phyloP scores from a whole-genome alignment of 805 yeast species.

The Candida patagonica region DNA sequence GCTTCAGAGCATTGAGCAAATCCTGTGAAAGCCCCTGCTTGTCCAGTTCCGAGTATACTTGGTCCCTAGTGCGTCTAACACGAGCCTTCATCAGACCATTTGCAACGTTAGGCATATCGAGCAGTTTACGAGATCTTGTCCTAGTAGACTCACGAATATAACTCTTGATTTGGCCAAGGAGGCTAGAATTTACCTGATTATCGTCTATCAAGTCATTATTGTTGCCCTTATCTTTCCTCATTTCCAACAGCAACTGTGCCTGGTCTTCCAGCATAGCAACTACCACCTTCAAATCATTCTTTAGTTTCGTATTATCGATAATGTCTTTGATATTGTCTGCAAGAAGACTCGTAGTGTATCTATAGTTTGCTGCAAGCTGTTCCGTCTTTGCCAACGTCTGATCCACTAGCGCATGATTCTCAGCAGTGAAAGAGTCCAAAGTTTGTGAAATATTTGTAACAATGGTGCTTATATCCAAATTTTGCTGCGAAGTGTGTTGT shows the following conservation, averaged over 20 bases:
- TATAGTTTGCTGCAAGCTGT: slow-evolving; percentile 1
- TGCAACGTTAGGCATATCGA: slow-evolving; percentile 1
- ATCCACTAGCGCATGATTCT: not conserved
- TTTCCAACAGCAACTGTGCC: not conserved
- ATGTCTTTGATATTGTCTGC: not conserved
- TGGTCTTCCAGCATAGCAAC: not conserved
- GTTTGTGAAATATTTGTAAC: no score
- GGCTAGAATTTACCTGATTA: no score
- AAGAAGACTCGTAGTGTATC: slow-evolving; percentile 1
- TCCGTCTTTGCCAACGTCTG: not conserved
- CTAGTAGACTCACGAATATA: slow-evolving; percentile 1
- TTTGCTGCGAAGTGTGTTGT: no score
- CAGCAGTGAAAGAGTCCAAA: no score
- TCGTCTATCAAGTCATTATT: not conserved
- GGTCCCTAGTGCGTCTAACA: slow-evolving; percentile 1
- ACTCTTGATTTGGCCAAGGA: not conserved
- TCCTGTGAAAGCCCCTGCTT: not conserved
- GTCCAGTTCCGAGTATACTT: not conserved
- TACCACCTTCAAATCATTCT: not conserved
- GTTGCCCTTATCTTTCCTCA: not conserved
- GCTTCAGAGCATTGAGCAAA: not conserved
- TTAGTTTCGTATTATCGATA: not conserved
- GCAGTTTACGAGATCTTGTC: slow-evolving; percentile 1
- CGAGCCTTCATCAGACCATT: not conserved
- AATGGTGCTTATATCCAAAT: no score